phyloP scores from a whole-genome alignment of 768 basidiomycete genomes.

The Boletus coccyginus region DNA sequence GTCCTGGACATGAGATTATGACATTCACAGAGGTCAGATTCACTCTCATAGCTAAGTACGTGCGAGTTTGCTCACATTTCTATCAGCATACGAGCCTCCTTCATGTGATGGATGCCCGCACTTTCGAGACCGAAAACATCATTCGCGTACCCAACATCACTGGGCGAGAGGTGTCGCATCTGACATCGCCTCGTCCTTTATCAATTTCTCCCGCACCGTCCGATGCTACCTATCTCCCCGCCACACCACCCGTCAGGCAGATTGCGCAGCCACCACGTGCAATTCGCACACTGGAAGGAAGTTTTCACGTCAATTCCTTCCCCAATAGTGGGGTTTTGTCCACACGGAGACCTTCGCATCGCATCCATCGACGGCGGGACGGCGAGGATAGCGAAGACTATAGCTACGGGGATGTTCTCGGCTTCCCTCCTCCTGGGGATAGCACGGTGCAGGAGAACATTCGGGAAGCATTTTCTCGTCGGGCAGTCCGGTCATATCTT shows the following conservation, averaged over 20 bases:
- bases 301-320: constrained; percentile 42
- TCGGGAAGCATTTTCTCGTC: constrained; percentile 50
- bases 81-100: constrained; percentile 74
- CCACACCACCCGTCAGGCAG: constrained; percentile 15
- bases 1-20: constrained; percentile 68
- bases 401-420: constrained; percentile 46
- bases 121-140: constrained; percentile 76
- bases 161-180: constrained; percentile 15
- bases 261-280: constrained; percentile 31
- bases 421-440: constrained; percentile 56
- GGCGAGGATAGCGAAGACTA: constrained; percentile 33
- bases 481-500: constrained; percentile 41
- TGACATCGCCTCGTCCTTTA: constrained; percentile 9
- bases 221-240: constrained; percentile 8
- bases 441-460: constrained; percentile 54
- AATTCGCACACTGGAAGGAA: constrained; percentile 54
- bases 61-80: constrained; percentile 7
- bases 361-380: constrained; percentile 17
- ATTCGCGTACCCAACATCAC: constrained; percentile 51
- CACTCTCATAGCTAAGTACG: not conserved
- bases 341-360: constrained; percentile 23
- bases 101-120: constrained; percentile 84
- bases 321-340: constrained; percentile 7
- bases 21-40: constrained; percentile 81
- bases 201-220: constrained; percentile 11